phyloP scores from a whole-genome alignment of 768 basidiomycete genomes.

The Dioszegia crocea region DNA sequence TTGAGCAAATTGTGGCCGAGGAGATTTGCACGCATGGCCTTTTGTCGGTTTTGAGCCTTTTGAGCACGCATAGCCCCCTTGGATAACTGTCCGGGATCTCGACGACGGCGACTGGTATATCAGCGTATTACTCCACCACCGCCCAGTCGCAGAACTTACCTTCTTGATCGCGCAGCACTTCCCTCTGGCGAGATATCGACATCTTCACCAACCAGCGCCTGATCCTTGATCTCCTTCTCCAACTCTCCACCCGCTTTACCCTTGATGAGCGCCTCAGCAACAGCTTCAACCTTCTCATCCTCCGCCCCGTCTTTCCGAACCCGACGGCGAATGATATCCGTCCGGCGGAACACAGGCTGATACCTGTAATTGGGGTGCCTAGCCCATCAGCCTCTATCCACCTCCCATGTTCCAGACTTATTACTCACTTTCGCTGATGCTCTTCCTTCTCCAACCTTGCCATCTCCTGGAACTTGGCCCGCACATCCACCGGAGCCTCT shows the following conservation, averaged over 20 bases:
- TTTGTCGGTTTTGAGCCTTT: conserved; percentile 39
- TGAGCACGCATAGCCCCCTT: conserved; percentile 48
- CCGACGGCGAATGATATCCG: conserved; percentile 47
- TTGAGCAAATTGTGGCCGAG: conserved; percentile 42
- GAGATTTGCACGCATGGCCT: conserved; percentile 42
- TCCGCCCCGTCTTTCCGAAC: conserved; percentile 48
- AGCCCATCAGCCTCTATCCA: neutral
- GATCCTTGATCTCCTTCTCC: conserved; percentile 46
- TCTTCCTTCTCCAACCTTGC: conserved; percentile 49
- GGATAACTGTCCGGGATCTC: conserved; percentile 45
- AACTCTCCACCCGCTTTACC: conserved; percentile 43
- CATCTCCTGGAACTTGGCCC: conserved; percentile 45
- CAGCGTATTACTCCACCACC: neutral
- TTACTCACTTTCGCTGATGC: conserved; percentile 39
- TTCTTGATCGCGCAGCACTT: conserved; percentile 20
- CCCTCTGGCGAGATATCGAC: conserved; percentile 17
- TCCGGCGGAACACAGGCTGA: conserved; percentile 45
- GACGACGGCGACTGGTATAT: conserved; percentile 25
- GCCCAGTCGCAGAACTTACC: conserved; percentile 11
- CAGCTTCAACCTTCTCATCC: conserved; percentile 50
- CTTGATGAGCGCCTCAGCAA: conserved; percentile 46
- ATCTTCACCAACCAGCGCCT: conserved; percentile 25
- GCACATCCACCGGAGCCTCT: conserved; percentile 45
- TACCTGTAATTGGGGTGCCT: conserved; percentile 50
- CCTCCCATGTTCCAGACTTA: neutral